phyloP scores from a whole-genome alignment of 208 protist species.

The Entamoeba dispar region DNA sequence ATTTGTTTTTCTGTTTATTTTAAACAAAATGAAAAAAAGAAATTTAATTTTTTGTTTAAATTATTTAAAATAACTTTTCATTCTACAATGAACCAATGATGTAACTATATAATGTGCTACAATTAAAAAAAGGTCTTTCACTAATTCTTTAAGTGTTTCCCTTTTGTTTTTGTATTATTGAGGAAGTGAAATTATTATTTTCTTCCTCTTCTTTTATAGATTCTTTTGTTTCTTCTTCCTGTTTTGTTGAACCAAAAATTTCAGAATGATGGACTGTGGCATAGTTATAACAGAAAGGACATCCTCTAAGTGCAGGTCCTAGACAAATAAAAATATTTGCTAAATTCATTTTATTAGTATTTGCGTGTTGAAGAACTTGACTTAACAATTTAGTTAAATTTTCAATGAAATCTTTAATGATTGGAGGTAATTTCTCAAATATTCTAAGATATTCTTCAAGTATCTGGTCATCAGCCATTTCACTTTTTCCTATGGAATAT shows the following conservation, averaged over 20 bases:
- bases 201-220: neutral
- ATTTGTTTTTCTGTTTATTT: too few species aligned
- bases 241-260: neutral
- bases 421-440: neutral
- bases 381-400: neutral
- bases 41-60: too few species aligned
- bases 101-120: too few species aligned
- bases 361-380: neutral
- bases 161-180: too few species aligned
- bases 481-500: neutral
- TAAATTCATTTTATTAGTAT: neutral
- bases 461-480: neutral
- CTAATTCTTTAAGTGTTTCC: too few species aligned
- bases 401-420: neutral
- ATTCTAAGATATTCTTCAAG: neutral
- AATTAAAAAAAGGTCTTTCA: too few species aligned
- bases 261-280: neutral
- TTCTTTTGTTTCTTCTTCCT: neutral
- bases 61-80: too few species aligned
- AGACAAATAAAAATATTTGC: neutral
- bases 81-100: too few species aligned
- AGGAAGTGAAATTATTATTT: too few species aligned
- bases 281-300: neutral
- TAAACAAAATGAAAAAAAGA: too few species aligned
- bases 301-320: neutral